A percentile compares a stretch with the other conserved stretches of the same genome.
phyloP scores from a whole-genome alignment of 129 eudicot genomes.

The Calendula officinalis region DNA sequence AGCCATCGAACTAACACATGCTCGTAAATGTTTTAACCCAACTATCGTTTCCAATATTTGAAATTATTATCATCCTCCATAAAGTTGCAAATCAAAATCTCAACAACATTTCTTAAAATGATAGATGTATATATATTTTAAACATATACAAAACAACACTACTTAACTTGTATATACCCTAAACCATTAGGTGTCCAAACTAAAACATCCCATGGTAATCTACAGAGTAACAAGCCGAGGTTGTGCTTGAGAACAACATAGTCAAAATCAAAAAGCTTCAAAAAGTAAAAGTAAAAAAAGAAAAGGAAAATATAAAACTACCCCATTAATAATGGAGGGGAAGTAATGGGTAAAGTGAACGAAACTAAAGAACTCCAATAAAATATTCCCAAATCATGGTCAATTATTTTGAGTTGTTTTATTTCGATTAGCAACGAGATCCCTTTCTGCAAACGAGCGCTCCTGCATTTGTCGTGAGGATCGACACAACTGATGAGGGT shows the following conservation, averaged over 20 bases:
- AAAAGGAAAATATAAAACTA: conserved; percentile 10
- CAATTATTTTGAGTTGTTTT: neutral
- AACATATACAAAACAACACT: conserved; percentile 49
- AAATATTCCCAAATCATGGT: conserved; percentile 23
- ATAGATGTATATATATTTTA: conserved; percentile 3
- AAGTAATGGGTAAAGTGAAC: neutral
- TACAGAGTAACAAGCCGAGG: conserved; percentile 54
- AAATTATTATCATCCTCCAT: neutral
- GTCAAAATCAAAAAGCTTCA: conserved; percentile 23
- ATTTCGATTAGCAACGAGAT: conserved; percentile 48
- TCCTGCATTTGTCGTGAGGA: conserved; percentile 53
- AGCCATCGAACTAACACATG: too few relatives aligned
- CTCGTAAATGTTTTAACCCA: too few relatives aligned
- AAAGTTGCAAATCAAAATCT: neutral
- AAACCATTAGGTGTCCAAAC: conserved; percentile 27
- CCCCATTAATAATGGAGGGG: conserved; percentile 15
- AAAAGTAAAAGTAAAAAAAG: conserved; percentile 13
- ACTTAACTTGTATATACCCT: conserved; percentile 42
- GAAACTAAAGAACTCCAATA: conserved; percentile 25
- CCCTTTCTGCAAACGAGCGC: conserved; percentile 53
- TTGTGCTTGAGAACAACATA: conserved; percentile 46
- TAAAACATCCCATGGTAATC: conserved; percentile 21
- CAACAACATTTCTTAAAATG: neutral
- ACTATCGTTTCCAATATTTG: neutral
- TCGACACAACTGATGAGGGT: conserved; percentile 48